Conservation (phyloP, 805 yeast species). For the Wickerhamomyces ciferrii region DNA sequence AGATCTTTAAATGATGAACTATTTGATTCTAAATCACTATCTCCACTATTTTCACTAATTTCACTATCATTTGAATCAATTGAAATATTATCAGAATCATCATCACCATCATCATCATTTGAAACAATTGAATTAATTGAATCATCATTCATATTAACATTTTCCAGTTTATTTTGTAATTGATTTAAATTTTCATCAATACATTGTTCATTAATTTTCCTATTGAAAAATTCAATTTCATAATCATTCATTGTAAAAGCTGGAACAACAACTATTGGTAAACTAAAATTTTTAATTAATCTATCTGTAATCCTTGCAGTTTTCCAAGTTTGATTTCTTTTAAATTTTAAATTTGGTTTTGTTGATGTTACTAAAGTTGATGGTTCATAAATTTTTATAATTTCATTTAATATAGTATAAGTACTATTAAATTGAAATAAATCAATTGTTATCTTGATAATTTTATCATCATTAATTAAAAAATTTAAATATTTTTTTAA, state of each 20-base stretch:
- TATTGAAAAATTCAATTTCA: constrained; percentile 37
- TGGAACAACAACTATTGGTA: constrained; percentile 66
- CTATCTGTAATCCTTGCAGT: constrained; percentile 61
- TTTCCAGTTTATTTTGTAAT: constrained; percentile 7
- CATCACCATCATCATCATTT: not conserved
- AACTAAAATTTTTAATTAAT: constrained; percentile 55
- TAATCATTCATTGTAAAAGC: constrained; percentile 51
- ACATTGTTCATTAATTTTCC: constrained; percentile 17
- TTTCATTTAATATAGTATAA: constrained; percentile 50
- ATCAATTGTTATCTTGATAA: constrained; percentile 53
- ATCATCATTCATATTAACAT: not conserved
- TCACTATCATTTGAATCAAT: constrained; percentile 2
- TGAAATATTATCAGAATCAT: not conserved
- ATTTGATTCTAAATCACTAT: constrained; percentile 6
- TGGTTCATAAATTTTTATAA: constrained; percentile 58
- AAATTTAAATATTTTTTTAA: constrained; percentile 37
- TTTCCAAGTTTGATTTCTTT: constrained; percentile 53
- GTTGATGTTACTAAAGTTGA: constrained; percentile 51
- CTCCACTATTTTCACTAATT: constrained; percentile 1
- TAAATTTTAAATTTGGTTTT: constrained; percentile 36
- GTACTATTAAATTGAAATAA: constrained; percentile 50
- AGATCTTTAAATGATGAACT: constrained; percentile 5
- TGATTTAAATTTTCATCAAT: constrained; percentile 2
- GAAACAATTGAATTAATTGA: not conserved
- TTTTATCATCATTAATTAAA: constrained; percentile 37